A percentile compares a stretch with the other conserved stretches of the same genome.
phyloP scores from a whole-genome alignment of 331 rosid genomes.

The Saraca asoca region DNA sequence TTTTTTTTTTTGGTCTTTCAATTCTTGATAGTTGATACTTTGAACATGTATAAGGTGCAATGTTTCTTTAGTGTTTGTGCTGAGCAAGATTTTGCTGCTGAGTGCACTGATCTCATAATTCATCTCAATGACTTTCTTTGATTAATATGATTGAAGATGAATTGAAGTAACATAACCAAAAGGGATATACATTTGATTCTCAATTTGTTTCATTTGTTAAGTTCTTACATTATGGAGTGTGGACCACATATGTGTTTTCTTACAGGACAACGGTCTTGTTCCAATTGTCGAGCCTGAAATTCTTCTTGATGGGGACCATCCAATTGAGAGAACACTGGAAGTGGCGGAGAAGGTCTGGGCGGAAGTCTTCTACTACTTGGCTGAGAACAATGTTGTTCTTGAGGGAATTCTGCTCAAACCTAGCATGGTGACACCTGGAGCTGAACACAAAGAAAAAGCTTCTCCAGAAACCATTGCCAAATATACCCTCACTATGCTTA shows the following conservation, averaged over 20 bases:
- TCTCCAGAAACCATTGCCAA: slow-evolving; percentile 87
- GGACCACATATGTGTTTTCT: slow-evolving; percentile 1
- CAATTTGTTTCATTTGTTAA: slow-evolving; percentile 20
- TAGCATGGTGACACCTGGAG: slow-evolving; percentile 99
- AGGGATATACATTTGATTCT: background rate
- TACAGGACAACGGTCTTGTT: slow-evolving; percentile 95
- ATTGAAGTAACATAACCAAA: background rate
- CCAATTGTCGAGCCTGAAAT: slow-evolving; percentile 99
- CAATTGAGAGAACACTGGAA: slow-evolving; percentile 89
- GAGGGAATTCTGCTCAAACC: slow-evolving; percentile 99
- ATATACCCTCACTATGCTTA: slow-evolving; percentile 77
- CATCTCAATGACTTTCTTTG: background rate
- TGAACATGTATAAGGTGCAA: background rate
- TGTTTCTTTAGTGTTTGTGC: slow-evolving; percentile 2
- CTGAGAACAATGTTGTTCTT: slow-evolving; percentile 81
- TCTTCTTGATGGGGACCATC: slow-evolving; percentile 97
- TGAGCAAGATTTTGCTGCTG: background rate
- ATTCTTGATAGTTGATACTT: too few species aligned
- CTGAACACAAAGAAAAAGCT: slow-evolving; percentile 92
- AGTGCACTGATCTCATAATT: background rate
- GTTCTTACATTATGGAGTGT: background rate
- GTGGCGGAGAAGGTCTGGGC: slow-evolving; percentile 99
- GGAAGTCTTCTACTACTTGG: slow-evolving; percentile 91
- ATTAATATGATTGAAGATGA: background rate
- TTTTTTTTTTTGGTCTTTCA: too few species aligned